Base-by-base conservation (phyloP, 257 asterid species). In the Nicotiana noctiflora region DNA sequence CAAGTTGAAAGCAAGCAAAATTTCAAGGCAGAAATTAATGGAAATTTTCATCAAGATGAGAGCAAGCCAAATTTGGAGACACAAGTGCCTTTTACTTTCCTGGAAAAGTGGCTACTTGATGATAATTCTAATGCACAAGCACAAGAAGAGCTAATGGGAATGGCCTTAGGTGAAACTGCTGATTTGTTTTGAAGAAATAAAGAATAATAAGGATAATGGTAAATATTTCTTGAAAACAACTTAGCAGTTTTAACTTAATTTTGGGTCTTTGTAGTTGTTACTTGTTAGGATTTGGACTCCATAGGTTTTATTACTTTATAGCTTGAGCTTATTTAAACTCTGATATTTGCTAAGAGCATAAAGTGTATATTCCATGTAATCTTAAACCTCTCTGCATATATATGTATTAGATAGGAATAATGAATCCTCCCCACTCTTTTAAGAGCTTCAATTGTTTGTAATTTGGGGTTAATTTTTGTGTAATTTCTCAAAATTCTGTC, bases 101-200 rank as follows among this genome's bases (percentile, higher is more conserved):
- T 94, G 77, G 98, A 94, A 92, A 92, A 92, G 60, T 94, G 98
- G 98, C 86, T 94, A 19, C 85, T 92, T 77, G 97, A 91, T 76
- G 97, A 92, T 79, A 90, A 92, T 79, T 88, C 90, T 3, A 87
- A 85, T 68, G 85, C 53, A 51, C 93, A 90, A 74, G 90, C 90
- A 6, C 91, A 88, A n/a, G 93, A 82, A 81, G 93, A 90, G 9
- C 49, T 79, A 81, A 88, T 90, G 89, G 89, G 88, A 79, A 84
- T 90, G 89, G 81, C 90, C 10, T 75, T 90, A 55, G 88, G 84
- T 66, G 97, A 78, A 84, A 91, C 94, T 90, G 89, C 91, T 86
- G 87, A 89, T 86, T 89, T 93, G 96, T 92, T 90, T 90, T 91
- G 90, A 92, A 82, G 88, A 82, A 70, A 82, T 34, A 23, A 34